Base-by-base conservation (phyloP, 768 basidiomycete genomes). In the Atractiella rhizophila region DNA sequence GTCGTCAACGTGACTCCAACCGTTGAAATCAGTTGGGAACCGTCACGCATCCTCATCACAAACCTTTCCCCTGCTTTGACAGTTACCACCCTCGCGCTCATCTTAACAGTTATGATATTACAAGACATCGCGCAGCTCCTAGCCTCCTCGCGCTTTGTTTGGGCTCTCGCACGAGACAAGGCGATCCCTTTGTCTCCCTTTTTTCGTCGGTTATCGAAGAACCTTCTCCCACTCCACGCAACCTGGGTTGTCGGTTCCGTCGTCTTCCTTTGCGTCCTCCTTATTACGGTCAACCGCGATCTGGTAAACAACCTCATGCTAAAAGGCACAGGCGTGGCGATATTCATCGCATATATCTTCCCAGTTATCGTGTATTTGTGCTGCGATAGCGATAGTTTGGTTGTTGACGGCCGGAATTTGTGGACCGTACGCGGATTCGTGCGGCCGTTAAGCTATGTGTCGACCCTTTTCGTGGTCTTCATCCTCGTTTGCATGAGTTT, bases 91-190 rank as follows among this genome's bases (percentile, higher is more conserved):
- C 51, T 54, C 39, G 47, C 48, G 28, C 34, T 51, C 11, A 39
- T 51, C 25, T 37, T 53, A 18, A 32, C 59, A 28, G 32, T 55
- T 35, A 50, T 61, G 35, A 34, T 51, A 28, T 40, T 60, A 15
- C 61, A 62, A 43, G 51, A 53, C 27, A 44, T 58, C 16, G 61
- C 60, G 4, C 43, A 46, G 24, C 50, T 63, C 15, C 60, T 60
- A 46, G 60, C 61, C 7, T 62, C 60, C 16, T 59, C 59, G 2
- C 56, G 62, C 28, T 63, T 59, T 55, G 54, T 61, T 28, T 63
- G 57, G 49, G 59, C 62, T 12, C 48, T 61, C 9, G 57, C 60
- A 2, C 51, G 62, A 35, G 62, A 63, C 42, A 56, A 59, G 19
- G 61, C 62, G 16, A 38, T 62, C 19, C 62, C 62, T 0, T 61